Evolutionary conservation across 108 stramenopile species (phyloP), one percentile per base, ranked within the genome.

Genomic region (Pseudonitzschia pungens): DNA sequence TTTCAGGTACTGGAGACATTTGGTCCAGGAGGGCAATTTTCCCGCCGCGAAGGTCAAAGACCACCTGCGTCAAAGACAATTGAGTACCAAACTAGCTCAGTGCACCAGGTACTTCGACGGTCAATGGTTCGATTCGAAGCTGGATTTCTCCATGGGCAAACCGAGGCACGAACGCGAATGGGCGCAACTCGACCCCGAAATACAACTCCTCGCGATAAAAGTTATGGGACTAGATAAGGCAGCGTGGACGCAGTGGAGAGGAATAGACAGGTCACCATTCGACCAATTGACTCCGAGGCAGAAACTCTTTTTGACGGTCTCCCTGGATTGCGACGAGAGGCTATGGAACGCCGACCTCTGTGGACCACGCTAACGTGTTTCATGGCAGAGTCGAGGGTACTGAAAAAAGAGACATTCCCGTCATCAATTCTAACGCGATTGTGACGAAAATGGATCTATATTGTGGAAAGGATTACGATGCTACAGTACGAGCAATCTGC

Each of bases 41-140:
- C 64, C 64, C n/a, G 64, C 41, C 1, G 64, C 64, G 10, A 65
- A 65, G 41, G 64, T 65, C 0, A 65, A 65, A 22, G 64, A 65
- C 15, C 53, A 54, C 7, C n/a, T 58, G 6, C 8, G 10, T 15
- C 14, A 58, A 26, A 21, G 27, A n/a, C 10, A n/a, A 3, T 14
- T 31, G 4, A 26, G 8, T 8, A 5, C 22, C 27, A 15, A 58
- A 14, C 29, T 58, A 24, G 29, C 27, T 4, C 24, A 58, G 29
- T 58, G 57, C 27, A 58, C 57, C 12, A 58, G 12, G 21, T 26
- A 58, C 57, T 58, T 14, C 14, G 27, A 58, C n/a, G 20, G 27
- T 27, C 5, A 9, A 15, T 58, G 24, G 21, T 10, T 27, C 10
- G 22, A 58, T 6, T 8, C 26, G 24, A 58, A n/a, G n/a, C n/a